Conservation (phyloP, 192 early-diverging fungal species). For the Gonapodya sp. region DNA sequence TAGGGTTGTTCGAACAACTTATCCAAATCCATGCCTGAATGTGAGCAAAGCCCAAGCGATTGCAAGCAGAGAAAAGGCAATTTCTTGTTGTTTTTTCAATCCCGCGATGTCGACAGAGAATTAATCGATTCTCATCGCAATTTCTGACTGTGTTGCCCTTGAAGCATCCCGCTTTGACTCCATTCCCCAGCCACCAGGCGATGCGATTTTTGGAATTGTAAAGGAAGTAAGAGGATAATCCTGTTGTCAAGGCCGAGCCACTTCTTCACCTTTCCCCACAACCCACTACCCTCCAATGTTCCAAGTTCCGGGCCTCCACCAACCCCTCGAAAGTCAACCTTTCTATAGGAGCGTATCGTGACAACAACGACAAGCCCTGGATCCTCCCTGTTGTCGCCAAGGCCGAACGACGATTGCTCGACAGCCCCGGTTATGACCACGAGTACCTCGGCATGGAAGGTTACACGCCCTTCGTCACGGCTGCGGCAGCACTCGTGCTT, state of each 20-base stretch:
- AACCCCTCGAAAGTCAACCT: slow-evolving; percentile 95
- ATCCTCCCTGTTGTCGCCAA: slow-evolving; percentile 81
- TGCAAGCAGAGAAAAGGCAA: too few species aligned
- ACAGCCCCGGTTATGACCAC: slow-evolving; percentile 66
- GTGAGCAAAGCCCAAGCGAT: too few species aligned
- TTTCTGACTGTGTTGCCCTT: too few species aligned
- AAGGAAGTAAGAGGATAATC: not conserved
- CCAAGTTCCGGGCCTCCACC: slow-evolving; percentile 71
- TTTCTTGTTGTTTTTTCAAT: too few species aligned
- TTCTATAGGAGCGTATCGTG: slow-evolving; percentile 95
- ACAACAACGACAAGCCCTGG: slow-evolving; percentile 85
- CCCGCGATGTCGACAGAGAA: too few species aligned
- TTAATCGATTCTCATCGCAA: too few species aligned
- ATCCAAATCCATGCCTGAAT: too few species aligned
- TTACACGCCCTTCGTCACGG: slow-evolving; percentile 69
- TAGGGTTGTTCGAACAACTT: too few species aligned
- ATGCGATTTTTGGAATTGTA: not conserved
- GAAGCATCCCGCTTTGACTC: not conserved
- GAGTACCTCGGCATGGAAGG: slow-evolving; percentile 97
- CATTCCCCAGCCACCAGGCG: not conserved
- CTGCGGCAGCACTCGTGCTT: slow-evolving; percentile 76
- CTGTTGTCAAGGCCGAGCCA: not conserved
- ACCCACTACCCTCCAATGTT: not conserved
- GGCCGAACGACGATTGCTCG: slow-evolving; percentile 67
- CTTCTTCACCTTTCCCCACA: not conserved